phyloP scores from a whole-genome alignment of 306 rosid species.

The Cucumis hystrix region DNA sequence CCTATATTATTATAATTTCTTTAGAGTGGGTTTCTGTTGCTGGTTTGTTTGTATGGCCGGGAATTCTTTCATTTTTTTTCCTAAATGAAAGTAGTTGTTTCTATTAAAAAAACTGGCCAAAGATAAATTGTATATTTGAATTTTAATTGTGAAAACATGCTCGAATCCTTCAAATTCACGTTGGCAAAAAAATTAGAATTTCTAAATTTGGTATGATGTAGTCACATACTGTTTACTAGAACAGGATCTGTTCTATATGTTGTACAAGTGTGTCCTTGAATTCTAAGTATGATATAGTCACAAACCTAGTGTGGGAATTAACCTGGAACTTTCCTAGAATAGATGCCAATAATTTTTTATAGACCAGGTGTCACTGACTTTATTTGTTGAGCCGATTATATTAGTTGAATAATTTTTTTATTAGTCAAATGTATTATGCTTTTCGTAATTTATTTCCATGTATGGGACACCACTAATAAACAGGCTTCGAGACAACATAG shows the following conservation, averaged over 20 bases:
- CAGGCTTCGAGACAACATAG: constrained; percentile 90
- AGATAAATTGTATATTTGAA: background rate
- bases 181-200: background rate
- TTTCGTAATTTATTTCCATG: background rate
- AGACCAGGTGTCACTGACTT: background rate
- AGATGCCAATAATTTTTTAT: background rate
- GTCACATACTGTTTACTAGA: background rate
- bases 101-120: no score
- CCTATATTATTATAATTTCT: background rate
- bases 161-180: background rate
- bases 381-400: background rate
- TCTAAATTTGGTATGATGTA: background rate
- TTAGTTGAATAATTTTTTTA: background rate
- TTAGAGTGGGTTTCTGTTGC: no score
- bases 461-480: background rate
- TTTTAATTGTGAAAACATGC: background rate
- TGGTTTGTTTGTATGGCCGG: no score
- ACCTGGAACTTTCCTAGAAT: background rate
- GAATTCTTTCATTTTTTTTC: no score
- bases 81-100: no score
- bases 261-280: no score
- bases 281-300: background rate
- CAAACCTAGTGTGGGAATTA: background rate
- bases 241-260: no score
- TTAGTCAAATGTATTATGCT: background rate